These are phyloP conservation scores for Colletotrichum tanaceti DNA, from an alignment of 2,329 filamentous ascomycete genomes.

Conservation along the genomic window DNA sequence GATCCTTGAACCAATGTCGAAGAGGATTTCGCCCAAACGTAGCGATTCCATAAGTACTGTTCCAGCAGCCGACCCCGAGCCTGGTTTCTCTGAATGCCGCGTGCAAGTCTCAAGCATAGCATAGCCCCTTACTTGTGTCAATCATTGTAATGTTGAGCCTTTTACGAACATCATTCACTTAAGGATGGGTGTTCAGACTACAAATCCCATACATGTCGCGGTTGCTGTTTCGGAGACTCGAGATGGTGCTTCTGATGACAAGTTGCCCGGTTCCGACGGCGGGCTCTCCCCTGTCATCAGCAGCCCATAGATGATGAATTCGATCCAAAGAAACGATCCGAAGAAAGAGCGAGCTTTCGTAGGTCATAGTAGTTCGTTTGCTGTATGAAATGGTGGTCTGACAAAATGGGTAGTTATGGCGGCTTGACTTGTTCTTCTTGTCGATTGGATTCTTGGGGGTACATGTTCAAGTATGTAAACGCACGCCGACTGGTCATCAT, in stretches of 20 bases:
- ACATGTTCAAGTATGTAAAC: conserved; percentile 28
- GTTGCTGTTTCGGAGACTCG: background rate
- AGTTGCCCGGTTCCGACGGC: background rate
- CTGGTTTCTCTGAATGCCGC: background rate
- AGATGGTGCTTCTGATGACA: background rate
- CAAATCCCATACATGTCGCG: background rate
- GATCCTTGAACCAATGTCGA: conserved; percentile 7
- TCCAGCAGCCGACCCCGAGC: too few species aligned
- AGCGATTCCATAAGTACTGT: background rate
- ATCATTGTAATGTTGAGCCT: background rate
- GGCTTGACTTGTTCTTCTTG: conserved; percentile 30
- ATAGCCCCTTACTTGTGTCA: background rate
- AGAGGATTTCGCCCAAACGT: too few species aligned
- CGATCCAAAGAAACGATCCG: too few species aligned
- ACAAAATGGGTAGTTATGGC: conserved; percentile 12
- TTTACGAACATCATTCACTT: background rate
- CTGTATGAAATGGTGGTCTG: background rate
- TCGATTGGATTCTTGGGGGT: conserved; percentile 29
- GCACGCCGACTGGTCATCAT: background rate
- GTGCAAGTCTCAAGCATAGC: background rate
- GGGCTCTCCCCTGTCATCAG: background rate
- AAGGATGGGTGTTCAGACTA: conserved; percentile 11
- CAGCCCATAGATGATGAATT: conserved; percentile 10
- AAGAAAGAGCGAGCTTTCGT: conserved; percentile 35
- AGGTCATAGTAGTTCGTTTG: background rate